Evolutionary conservation across 805 yeast species (phyloP).

Genomic region (Candida fluviatilis): DNA sequence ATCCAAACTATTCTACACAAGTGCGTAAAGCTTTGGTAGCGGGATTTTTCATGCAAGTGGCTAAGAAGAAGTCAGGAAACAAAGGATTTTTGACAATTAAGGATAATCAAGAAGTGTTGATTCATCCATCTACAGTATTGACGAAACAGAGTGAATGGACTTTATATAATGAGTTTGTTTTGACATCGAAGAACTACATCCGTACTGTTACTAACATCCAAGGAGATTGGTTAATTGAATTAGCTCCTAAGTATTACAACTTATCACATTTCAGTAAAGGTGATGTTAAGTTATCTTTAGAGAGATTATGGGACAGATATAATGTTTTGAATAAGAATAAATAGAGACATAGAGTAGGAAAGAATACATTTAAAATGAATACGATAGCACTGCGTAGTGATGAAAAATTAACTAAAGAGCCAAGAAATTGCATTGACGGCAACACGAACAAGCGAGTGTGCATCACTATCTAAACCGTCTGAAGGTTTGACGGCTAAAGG

Average conservation of each 20-base stretch:
- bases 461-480: too few species aligned
- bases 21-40: constrained; percentile 81
- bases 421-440: too few species aligned
- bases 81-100: constrained; percentile 84
- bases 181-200: constrained; percentile 89
- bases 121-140: constrained; percentile 90
- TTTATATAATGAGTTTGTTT: constrained; percentile 89
- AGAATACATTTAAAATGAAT: background rate
- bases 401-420: too few species aligned
- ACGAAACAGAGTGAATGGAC: constrained; percentile 92
- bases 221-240: constrained; percentile 89
- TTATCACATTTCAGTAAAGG: constrained; percentile 64
- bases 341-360: background rate
- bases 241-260: constrained; percentile 71
- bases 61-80: constrained; percentile 82
- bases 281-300: constrained; percentile 67
- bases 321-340: constrained; percentile 2
- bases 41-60: constrained; percentile 99
- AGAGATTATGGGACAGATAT: constrained; percentile 47
- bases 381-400: too few species aligned
- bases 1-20: constrained; percentile 63
- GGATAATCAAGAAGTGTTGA: constrained; percentile 92
- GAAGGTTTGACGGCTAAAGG: too few species aligned
- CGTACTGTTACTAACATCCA: constrained; percentile 88
- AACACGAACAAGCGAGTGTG: too few species aligned